Percentiles rank a stretch among this genome's conserved stretches.
Conservation (phyloP, 148 eudicot genomes). For the Pouteria glomerata region DNA sequence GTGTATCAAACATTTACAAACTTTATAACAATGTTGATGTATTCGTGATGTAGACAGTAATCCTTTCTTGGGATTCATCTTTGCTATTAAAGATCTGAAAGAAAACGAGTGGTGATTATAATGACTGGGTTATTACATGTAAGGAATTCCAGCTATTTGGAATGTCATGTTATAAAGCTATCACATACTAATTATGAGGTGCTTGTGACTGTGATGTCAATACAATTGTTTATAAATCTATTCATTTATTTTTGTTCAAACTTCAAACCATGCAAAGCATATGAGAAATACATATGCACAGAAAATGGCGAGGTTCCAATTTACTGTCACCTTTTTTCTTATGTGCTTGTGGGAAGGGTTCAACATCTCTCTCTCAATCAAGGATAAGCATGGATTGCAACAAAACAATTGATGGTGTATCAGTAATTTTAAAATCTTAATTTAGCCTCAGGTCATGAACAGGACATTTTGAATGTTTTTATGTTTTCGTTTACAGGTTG, state of each 20-base stretch:
- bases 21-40: no score
- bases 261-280: no score
- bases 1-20: no score
- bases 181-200: no score
- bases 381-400: background rate
- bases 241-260: no score
- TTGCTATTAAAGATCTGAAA: background rate
- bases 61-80: no score
- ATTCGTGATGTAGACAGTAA: no score
- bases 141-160: background rate
- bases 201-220: no score
- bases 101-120: background rate
- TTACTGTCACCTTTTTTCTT: no score
- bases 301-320: no score
- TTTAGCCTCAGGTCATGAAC: background rate
- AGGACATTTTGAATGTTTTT: background rate
- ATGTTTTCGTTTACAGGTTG: constrained; percentile 14
- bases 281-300: no score
- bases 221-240: no score
- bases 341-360: background rate
- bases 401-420: background rate
- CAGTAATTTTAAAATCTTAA: background rate
- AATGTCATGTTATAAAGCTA: background rate
- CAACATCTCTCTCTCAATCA: background rate
- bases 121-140: background rate